These are phyloP conservation scores for Paecilomyces sp. DNA, from an alignment of 2,329 filamentous ascomycete genomes.

Conservation along the genomic window DNA sequence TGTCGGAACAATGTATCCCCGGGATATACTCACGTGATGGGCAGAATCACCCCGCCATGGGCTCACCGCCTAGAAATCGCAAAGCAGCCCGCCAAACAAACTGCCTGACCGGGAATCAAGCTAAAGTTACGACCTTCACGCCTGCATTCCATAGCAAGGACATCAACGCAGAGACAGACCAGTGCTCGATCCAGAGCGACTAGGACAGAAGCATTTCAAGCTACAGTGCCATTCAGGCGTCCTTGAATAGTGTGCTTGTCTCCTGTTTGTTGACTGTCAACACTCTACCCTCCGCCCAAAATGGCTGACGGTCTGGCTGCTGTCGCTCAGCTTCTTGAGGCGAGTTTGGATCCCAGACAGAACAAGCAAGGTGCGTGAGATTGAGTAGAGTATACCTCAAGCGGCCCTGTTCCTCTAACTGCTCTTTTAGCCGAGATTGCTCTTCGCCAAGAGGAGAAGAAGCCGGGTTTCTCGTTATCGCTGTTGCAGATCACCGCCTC, in stretches of 20 bases:
- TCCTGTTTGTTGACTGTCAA: constrained; percentile 5
- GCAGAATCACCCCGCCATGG: constrained; percentile 16
- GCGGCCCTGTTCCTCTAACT: constrained; percentile 8
- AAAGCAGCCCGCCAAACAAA: constrained; percentile 25
- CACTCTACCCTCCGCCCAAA: constrained; percentile 21
- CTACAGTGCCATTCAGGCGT: not conserved
- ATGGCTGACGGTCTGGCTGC: constrained; percentile 57
- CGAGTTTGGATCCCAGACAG: constrained; percentile 79
- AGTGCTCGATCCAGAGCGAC: constrained; percentile 16
- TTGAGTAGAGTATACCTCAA: not conserved
- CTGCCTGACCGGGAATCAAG: constrained; percentile 22
- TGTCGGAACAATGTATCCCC: not conserved
- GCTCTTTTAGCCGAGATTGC: constrained; percentile 63
- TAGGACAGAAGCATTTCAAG: not conserved
- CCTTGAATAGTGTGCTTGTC: not conserved
- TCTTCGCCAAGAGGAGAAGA: constrained; percentile 70
- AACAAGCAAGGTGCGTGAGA: constrained; percentile 76
- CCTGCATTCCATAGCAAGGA: not conserved
- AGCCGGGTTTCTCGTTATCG: constrained; percentile 78
- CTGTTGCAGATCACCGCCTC: constrained; percentile 87
- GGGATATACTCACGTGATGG: constrained; percentile 13
- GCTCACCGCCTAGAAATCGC: constrained; percentile 20
- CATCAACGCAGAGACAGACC: not conserved
- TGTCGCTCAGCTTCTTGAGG: constrained; percentile 78
- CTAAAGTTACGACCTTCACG: constrained; percentile 7